Percentiles rank a stretch among this genome's conserved stretches.
These are phyloP conservation scores for Orbilia javanica DNA, from an alignment of 2,329 filamentous ascomycete species.

Conservation along the genomic window DNA sequence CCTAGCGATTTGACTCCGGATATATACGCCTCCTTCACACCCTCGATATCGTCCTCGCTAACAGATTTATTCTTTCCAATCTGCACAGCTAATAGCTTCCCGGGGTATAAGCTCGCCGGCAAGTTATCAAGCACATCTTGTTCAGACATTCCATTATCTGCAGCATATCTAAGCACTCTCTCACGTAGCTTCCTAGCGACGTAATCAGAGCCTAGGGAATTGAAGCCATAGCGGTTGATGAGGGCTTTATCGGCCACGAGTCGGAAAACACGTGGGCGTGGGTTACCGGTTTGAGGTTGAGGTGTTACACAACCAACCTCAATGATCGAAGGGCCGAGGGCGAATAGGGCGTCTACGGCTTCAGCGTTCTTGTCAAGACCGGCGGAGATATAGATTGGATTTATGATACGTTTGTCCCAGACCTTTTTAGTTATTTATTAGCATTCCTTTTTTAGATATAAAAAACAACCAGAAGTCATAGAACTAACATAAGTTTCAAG, in stretches of 20 bases:
- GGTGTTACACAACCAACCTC: constrained; percentile 94
- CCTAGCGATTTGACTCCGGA: constrained; percentile 86
- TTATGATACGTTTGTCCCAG: constrained; percentile 81
- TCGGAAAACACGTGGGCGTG: constrained; percentile 87
- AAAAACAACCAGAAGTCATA: neutral
- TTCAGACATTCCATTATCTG: constrained; percentile 77
- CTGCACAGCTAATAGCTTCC: constrained; percentile 87
- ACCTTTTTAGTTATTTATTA: constrained; percentile 67
- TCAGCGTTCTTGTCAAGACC: constrained; percentile 96
- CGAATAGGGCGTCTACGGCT: constrained; percentile 85
- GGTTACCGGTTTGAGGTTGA: constrained; percentile 87
- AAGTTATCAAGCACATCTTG: constrained; percentile 80
- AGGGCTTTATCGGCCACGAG: constrained; percentile 85
- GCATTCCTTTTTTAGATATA: neutral
- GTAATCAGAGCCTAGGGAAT: constrained; percentile 88
- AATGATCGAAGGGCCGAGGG: constrained; percentile 84
- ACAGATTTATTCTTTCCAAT: constrained; percentile 97
- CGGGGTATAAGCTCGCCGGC: constrained; percentile 81
- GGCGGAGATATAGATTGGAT: constrained; percentile 94
- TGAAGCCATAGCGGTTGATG: constrained; percentile 96
- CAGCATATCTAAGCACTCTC: constrained; percentile 82
- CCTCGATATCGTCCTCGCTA: constrained; percentile 83
- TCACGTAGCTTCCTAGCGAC: constrained; percentile 84
- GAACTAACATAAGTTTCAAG: constrained; percentile 50
- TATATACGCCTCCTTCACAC: constrained; percentile 84